Percentiles rank a stretch among this genome's conserved stretches.
phyloP scores from a whole-genome alignment of 768 basidiomycete genomes.

The Candolleomyces eurysporus region DNA sequence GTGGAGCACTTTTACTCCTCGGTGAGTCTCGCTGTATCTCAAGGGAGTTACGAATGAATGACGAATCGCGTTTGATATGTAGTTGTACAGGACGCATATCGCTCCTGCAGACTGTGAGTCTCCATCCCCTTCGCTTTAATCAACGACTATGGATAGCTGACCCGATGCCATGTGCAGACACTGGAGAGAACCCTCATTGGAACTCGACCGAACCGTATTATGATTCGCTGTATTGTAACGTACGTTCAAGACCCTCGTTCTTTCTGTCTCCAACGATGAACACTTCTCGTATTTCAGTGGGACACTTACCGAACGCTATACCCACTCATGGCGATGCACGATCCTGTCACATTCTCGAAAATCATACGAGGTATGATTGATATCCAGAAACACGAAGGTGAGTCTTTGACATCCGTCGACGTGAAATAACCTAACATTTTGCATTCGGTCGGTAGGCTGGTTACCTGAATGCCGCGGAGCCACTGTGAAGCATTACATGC shows the following conservation, averaged over 20 bases:
- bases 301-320: constrained; percentile 64
- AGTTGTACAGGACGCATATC: constrained; percentile 62
- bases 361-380: constrained; percentile 67
- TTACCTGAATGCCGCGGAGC: constrained; percentile 64
- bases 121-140: not conserved
- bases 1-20: constrained; percentile 61
- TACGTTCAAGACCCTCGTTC: constrained; percentile 22
- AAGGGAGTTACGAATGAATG: not conserved
- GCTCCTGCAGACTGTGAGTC: constrained; percentile 61
- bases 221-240: constrained; percentile 69
- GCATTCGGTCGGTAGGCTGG: constrained; percentile 43
- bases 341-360: constrained; percentile 53
- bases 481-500: constrained; percentile 49
- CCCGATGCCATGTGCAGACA: constrained; percentile 34
- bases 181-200: constrained; percentile 65
- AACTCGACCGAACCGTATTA: constrained; percentile 63
- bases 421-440: not conserved
- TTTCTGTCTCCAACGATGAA: not conserved
- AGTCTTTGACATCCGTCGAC: not conserved
- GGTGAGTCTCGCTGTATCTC: constrained; percentile 24
- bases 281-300: constrained; percentile 39
- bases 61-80: not conserved
- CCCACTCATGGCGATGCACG: constrained; percentile 63
- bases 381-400: constrained; percentile 65
- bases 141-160: not conserved